phyloP scores from a whole-genome alignment of 176 grass and related monocot species.

The Aegilops umbellulata region DNA sequence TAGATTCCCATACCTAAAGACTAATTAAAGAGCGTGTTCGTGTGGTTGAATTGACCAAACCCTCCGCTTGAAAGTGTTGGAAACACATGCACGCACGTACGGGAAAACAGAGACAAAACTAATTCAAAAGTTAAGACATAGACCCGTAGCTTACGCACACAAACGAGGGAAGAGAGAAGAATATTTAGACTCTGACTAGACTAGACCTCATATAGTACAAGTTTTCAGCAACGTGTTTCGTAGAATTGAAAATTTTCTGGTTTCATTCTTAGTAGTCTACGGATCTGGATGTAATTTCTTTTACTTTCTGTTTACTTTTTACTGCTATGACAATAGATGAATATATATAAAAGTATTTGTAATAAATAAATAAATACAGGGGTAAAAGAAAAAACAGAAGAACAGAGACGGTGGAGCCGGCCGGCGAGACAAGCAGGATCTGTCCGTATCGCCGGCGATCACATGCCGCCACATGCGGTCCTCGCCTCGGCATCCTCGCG shows the following conservation, averaged over 20 bases:
- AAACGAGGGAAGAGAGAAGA: too few species aligned
- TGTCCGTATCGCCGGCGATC: conserved; percentile 1
- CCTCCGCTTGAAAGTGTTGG: background rate
- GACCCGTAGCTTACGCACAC: background rate
- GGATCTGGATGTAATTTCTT: too few species aligned
- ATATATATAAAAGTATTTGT: too few species aligned
- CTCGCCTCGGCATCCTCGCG: conserved; percentile 15
- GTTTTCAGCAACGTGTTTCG: too few species aligned
- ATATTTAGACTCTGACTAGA: too few species aligned
- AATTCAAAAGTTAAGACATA: background rate
- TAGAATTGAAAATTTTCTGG: too few species aligned
- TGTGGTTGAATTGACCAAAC: background rate
- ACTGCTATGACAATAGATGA: too few species aligned
- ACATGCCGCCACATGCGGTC: conserved; percentile 29
- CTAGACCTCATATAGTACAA: too few species aligned
- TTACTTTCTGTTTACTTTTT: too few species aligned
- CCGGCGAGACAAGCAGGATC: background rate
- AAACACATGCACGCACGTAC: background rate
- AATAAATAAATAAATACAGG: too few species aligned
- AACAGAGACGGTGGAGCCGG: background rate
- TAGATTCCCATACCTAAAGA: background rate
- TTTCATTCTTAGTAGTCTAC: too few species aligned
- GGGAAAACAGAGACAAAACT: background rate
- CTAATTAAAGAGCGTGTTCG: background rate
- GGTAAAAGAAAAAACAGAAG: too few species aligned